Conservation (phyloP, 2,329 filamentous ascomycete genomes). For the Calycina herbarum region DNA sequence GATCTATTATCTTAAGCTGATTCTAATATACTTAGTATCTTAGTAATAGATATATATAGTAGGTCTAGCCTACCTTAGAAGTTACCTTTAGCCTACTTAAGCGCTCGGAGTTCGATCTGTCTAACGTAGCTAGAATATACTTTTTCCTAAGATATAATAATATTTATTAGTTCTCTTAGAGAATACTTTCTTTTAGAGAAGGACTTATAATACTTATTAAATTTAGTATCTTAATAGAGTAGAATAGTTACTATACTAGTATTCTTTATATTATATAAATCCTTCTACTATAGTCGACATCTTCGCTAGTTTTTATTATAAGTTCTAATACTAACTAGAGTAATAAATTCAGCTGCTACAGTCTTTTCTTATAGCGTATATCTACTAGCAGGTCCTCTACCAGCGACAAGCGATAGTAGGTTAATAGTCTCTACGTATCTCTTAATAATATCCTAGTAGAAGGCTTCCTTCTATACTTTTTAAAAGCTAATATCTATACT, state of each 20-base stretch:
- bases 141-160: conserved; percentile 15
- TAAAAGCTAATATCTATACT: conserved; percentile 6
- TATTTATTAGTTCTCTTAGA: conserved; percentile 14
- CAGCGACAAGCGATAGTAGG: conserved; percentile 8
- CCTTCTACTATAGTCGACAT: conserved; percentile 17
- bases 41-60: conserved; percentile 13
- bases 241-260: conserved; percentile 15
- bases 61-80: conserved; percentile 11
- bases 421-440: conserved; percentile 7
- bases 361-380: conserved; percentile 16
- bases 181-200: conserved; percentile 14
- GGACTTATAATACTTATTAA: conserved; percentile 18
- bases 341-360: conserved; percentile 16
- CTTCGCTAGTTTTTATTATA: conserved; percentile 15
- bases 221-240: conserved; percentile 17
- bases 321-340: conserved; percentile 10
- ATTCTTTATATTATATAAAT: conserved; percentile 19
- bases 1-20: conserved; percentile 13
- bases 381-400: conserved; percentile 11
- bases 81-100: conserved; percentile 13
- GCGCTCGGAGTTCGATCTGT: conserved; percentile 15
- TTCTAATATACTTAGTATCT: conserved; percentile 18
- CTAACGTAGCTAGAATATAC: conserved; percentile 9
- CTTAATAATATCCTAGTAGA: conserved; percentile 8
- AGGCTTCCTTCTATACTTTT: conserved; percentile 7